phyloP scores from a whole-genome alignment of 2,329 filamentous ascomycete species.

The Alternaria metachromatica region DNA sequence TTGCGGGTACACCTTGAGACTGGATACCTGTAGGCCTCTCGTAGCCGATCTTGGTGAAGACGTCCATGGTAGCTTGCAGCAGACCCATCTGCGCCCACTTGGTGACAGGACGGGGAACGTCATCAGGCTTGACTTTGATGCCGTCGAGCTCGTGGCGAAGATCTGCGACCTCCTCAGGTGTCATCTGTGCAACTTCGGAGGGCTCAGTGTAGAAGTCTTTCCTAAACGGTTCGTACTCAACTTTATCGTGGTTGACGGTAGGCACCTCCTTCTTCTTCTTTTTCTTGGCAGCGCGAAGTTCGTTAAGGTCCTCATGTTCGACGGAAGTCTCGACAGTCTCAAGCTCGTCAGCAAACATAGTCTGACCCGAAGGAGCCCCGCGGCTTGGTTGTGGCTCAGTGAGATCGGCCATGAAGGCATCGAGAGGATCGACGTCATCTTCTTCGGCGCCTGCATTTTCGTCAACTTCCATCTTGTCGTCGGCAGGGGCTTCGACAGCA shows the following conservation, averaged over 20 bases:
- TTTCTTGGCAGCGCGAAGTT: conserved; percentile 67
- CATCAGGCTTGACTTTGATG: conserved; percentile 79
- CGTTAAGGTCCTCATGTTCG: conserved; percentile 60
- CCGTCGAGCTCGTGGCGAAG: conserved; percentile 88
- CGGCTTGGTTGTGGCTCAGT: conserved; percentile 46
- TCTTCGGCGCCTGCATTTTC: conserved; percentile 59
- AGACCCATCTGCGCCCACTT: conserved; percentile 97
- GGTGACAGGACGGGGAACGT: conserved; percentile 90
- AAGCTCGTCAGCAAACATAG: conserved; percentile 86
- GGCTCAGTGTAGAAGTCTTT: conserved; percentile 97
- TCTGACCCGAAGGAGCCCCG: conserved; percentile 72
- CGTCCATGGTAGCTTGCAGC: conserved; percentile 83
- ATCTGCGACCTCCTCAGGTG: conserved; percentile 80
- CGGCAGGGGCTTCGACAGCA: conserved; percentile 34
- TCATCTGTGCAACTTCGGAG: conserved; percentile 80
- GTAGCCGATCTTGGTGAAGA: conserved; percentile 81
- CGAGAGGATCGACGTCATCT: conserved; percentile 84
- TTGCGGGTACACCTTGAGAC: conserved; percentile 89
- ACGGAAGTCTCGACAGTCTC: conserved; percentile 71
- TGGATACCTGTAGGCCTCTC: conserved; percentile 93
- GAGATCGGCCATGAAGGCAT: conserved; percentile 92
- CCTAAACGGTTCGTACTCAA: conserved; percentile 83
- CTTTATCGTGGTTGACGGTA: conserved; percentile 81
- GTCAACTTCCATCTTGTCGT: conserved; percentile 64
- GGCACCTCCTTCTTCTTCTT: conserved; percentile 99